A percentile compares a stretch with the other conserved stretches of the same genome.
These are phyloP conservation scores for Lindgomyces ingoldianus DNA, from an alignment of 495 filamentous ascomycete species.

Conservation along the genomic window DNA sequence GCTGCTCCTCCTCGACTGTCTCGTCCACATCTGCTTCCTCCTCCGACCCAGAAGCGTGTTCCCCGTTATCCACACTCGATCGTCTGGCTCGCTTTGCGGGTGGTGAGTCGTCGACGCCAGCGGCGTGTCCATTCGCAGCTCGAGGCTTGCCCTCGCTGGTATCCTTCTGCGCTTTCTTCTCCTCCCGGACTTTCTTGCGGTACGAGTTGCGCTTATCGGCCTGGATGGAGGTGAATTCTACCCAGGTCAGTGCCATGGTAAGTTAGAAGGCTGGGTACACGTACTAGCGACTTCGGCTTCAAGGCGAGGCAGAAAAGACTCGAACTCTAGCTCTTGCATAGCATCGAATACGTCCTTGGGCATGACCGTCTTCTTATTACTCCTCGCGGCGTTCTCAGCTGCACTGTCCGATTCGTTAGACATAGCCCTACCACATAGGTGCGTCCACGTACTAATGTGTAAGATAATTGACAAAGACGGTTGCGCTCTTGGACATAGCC, in stretches of 20 bases:
- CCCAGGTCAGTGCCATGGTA: background rate
- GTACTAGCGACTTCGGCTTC: slow-evolving; percentile 60
- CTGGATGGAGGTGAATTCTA: slow-evolving; percentile 59
- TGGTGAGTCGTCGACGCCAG: slow-evolving; percentile 38
- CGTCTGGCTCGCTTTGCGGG: slow-evolving; percentile 44
- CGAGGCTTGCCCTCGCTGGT: background rate
- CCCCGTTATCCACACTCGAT: slow-evolving; percentile 22
- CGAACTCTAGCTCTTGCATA: slow-evolving; percentile 80
- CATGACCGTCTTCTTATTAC: slow-evolving; percentile 80
- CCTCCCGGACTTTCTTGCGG: slow-evolving; percentile 55
- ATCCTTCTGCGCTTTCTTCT: slow-evolving; percentile 41
- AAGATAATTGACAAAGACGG: slow-evolving; percentile 91
- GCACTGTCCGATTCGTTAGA: slow-evolving; percentile 55
- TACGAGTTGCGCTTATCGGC: slow-evolving; percentile 65
- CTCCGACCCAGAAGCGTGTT: slow-evolving; percentile 22
- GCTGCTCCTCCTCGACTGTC: slow-evolving; percentile 43
- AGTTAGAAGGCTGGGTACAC: background rate
- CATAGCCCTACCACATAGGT: background rate
- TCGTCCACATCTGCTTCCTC: slow-evolving; percentile 29
- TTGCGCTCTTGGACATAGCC: slow-evolving; percentile 89
- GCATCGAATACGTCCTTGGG: slow-evolving; percentile 82
- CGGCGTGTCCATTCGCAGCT: slow-evolving; percentile 24
- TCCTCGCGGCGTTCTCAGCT: slow-evolving; percentile 66
- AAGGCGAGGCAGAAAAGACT: slow-evolving; percentile 65
- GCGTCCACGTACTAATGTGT: slow-evolving; percentile 67